phyloP scores from a whole-genome alignment of 2,329 filamentous ascomycete species.

The Incumbomyces lentus region DNA sequence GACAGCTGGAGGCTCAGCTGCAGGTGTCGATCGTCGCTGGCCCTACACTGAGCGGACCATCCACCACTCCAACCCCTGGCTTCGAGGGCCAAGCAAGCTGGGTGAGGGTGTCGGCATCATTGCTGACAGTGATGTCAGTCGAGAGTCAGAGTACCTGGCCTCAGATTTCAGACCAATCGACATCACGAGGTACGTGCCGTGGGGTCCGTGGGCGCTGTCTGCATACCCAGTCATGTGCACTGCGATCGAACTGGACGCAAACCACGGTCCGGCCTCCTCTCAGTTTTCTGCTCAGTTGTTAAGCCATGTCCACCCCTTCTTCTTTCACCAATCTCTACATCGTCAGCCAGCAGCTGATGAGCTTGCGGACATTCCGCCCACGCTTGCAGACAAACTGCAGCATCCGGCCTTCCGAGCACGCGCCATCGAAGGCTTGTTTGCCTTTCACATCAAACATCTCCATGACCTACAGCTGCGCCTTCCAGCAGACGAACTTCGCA shows the following conservation, averaged over 20 bases:
- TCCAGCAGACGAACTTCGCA: constrained; percentile 46
- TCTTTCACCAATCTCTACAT: constrained; percentile 23
- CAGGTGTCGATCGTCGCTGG: not conserved
- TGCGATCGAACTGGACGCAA: constrained; percentile 17
- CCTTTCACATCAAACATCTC: constrained; percentile 48
- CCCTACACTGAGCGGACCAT: not conserved
- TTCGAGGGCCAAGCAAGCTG: not conserved
- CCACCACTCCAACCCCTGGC: constrained; percentile 4
- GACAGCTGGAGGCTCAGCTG: not conserved
- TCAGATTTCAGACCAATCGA: constrained; percentile 21
- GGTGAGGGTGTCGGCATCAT: not conserved
- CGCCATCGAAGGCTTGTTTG: constrained; percentile 41
- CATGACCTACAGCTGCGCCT: constrained; percentile 25
- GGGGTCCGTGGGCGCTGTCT: constrained; percentile 19
- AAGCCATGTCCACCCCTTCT: constrained; percentile 35
- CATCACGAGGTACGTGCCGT: constrained; percentile 16
- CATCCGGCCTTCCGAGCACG: constrained; percentile 34
- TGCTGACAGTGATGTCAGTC: constrained; percentile 1
- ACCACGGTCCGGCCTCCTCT: constrained; percentile 35
- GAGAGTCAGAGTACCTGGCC: constrained; percentile 2
- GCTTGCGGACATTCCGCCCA: constrained; percentile 2
- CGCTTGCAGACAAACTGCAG: constrained; percentile 16
- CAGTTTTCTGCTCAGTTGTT: constrained; percentile 40
- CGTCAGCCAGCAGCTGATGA: not conserved
- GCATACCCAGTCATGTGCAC: constrained; percentile 19